These are phyloP conservation scores for Chlamydomonas applanata DNA, from an alignment of 139 green algal genomes.

Conservation along the genomic window DNA sequence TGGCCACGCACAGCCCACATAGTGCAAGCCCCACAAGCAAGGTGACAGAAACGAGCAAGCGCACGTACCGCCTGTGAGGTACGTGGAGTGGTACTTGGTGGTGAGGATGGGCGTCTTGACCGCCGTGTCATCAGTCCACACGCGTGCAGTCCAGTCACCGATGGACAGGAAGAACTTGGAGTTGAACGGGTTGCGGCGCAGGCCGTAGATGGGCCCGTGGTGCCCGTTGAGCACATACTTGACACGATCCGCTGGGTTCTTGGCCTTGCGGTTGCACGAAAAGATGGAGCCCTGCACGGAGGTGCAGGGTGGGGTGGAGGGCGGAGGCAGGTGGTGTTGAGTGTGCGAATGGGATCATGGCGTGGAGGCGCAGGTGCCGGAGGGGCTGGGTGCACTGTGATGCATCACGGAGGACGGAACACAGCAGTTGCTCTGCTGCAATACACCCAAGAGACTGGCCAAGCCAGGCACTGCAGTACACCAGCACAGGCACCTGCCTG, in stretches of 20 bases:
- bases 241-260: conserved; percentile 85
- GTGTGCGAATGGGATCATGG: too few species aligned
- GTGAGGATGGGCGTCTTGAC: conserved; percentile 84
- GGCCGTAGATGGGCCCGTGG: conserved; percentile 78
- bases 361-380: too few species aligned
- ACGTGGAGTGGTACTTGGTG: conserved; percentile 73
- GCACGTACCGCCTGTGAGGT: conserved; percentile 73
- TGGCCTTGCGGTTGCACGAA: conserved; percentile 88
- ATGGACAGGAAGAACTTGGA: conserved; percentile 91
- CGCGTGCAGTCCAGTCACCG: conserved; percentile 87
- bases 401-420: too few species aligned
- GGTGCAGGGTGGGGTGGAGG: too few species aligned
- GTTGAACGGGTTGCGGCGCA: conserved; percentile 85
- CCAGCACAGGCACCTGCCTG: too few species aligned
- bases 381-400: too few species aligned
- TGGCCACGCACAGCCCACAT: too few species aligned
- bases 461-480: too few species aligned
- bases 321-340: too few species aligned
- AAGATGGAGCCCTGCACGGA: conserved; percentile 42
- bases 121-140: conserved; percentile 89
- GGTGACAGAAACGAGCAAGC: not conserved
- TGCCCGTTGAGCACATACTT: conserved; percentile 77
- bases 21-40: not conserved
- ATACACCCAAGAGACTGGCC: too few species aligned
- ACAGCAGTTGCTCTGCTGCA: too few species aligned